Evolutionary conservation across 495 filamentous ascomycete species (phyloP).

Genomic region (Thozetella sp.): DNA sequence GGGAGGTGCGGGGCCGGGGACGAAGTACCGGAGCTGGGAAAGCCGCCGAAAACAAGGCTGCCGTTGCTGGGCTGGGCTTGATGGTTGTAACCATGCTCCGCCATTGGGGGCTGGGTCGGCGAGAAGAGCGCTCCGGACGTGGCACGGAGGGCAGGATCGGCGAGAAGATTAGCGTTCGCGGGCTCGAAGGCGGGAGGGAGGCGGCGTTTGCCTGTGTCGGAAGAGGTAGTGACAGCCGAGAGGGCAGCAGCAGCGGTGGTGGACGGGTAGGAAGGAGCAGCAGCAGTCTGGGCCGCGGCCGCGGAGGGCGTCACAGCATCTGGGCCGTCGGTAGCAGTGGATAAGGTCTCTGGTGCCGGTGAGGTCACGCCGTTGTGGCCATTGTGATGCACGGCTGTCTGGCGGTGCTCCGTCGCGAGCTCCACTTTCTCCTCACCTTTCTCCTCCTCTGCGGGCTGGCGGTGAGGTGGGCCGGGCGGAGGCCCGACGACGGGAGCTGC

Average conservation of each 20-base stretch:
- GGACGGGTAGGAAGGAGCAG: neutral
- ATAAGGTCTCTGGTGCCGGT: neutral
- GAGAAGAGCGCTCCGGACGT: conserved; percentile 7
- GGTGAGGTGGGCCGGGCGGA: neutral
- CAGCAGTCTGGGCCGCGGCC: conserved; percentile 1
- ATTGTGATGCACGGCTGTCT: neutral
- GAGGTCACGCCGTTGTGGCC: neutral
- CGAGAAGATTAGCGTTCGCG: neutral
- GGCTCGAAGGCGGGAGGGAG: neutral
- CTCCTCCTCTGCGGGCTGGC: conserved; percentile 4
- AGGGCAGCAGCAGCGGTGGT: neutral
- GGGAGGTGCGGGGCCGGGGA: conserved; percentile 44
- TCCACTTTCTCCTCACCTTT: conserved; percentile 6
- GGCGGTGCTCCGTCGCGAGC: neutral
- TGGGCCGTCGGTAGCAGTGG: neutral
- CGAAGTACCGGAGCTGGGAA: conserved; percentile 46
- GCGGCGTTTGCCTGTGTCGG: neutral
- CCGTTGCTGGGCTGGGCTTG: conserved; percentile 42
- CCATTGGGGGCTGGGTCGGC: conserved; percentile 10
- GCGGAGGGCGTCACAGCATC: conserved; percentile 7
- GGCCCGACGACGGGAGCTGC: conserved; percentile 3
- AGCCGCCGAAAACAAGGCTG: conserved; percentile 43
- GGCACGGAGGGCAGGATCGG: neutral
- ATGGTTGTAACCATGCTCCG: conserved; percentile 20
- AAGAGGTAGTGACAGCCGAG: neutral